Evolutionary conservation across 805 yeast genomes (phyloP).

Genomic region (Metschnikowia hibisci): DNA sequence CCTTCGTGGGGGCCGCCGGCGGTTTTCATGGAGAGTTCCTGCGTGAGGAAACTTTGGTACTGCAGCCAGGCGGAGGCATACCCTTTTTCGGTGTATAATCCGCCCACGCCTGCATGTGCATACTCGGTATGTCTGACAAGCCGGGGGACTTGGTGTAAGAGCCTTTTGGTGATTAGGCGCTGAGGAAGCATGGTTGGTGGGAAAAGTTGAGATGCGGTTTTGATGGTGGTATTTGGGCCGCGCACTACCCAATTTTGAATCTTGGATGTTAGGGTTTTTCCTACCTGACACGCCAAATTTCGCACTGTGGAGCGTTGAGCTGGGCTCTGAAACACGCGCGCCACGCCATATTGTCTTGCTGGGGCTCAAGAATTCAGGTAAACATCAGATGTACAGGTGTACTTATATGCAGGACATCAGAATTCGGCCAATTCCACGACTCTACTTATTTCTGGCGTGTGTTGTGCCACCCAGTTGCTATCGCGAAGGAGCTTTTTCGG

Average conservation of each 20-base stretch:
- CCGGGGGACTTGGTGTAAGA: conserved; percentile 61
- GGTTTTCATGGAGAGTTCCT: conserved; percentile 59
- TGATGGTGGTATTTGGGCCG: not conserved
- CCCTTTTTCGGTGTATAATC: conserved; percentile 62
- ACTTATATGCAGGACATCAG: not conserved
- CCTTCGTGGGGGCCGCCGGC: conserved; percentile 79
- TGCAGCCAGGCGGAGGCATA: conserved; percentile 76
- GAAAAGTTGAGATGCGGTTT: not conserved
- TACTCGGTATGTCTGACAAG: conserved; percentile 41
- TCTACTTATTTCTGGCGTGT: conserved; percentile 45
- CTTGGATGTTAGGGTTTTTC: too few relatives aligned
- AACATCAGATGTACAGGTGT: too few relatives aligned
- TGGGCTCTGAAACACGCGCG: too few relatives aligned
- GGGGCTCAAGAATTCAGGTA: too few relatives aligned
- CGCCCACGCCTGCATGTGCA: conserved; percentile 51
- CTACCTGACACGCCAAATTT: too few relatives aligned
- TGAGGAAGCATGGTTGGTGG: conserved; percentile 2
- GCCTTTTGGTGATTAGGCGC: not conserved
- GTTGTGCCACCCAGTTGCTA: conserved; percentile 63
- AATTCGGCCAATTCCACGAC: conserved; percentile 14
- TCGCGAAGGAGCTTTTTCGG: conserved; percentile 61
- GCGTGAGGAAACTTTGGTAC: conserved; percentile 64
- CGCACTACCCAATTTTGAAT: not conserved
- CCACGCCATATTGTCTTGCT: too few relatives aligned
- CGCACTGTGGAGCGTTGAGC: too few relatives aligned